These are phyloP conservation scores for Beauveria pseudobassiana DNA, from an alignment of 2,329 filamentous ascomycete genomes.

Conservation along the genomic window DNA sequence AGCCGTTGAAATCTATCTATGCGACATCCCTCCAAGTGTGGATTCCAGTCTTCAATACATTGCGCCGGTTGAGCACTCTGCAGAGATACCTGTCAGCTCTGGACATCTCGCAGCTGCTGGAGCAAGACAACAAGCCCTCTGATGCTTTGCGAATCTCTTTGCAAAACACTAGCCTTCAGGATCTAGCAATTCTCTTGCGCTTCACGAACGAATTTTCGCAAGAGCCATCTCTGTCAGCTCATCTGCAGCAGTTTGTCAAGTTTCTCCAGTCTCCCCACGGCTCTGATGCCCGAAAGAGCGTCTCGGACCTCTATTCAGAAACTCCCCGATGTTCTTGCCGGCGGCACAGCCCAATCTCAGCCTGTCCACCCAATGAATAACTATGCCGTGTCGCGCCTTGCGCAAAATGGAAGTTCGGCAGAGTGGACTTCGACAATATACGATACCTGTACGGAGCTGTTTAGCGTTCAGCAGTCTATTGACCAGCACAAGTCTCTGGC, in stretches of 20 bases:
- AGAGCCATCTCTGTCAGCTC: constrained; percentile 9
- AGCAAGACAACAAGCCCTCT: constrained; percentile 17
- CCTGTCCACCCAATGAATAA: constrained; percentile 55
- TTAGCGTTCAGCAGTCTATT: constrained; percentile 33
- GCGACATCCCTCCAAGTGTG: constrained; percentile 31
- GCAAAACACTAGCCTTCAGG: constrained; percentile 40
- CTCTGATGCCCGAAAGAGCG: constrained; percentile 21
- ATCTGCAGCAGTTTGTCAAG: constrained; percentile 19
- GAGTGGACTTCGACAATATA: constrained; percentile 46
- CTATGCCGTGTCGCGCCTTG: constrained; percentile 39
- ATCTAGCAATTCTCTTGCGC: constrained; percentile 32
- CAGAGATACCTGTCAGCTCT: constrained; percentile 37
- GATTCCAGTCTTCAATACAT: constrained; percentile 32
- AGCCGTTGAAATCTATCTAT: constrained; percentile 80
- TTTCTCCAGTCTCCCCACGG: constrained; percentile 28
- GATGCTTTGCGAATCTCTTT: constrained; percentile 29
- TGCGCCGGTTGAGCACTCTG: constrained; percentile 41
- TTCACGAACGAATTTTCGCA: constrained; percentile 21
- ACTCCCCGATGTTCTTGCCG: constrained; percentile 19
- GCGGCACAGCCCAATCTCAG: constrained; percentile 24
- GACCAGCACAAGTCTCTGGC: constrained; percentile 34
- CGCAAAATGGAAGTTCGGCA: constrained; percentile 28
- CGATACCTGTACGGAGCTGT: constrained; percentile 41
- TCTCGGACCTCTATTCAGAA: constrained; percentile 29
- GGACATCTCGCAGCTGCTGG: constrained; percentile 22